Percentiles rank a stretch among this genome's conserved stretches.
Evolutionary conservation across 2,329 filamentous ascomycete species (phyloP).

Genomic region (Neoarthrinium moseri): DNA sequence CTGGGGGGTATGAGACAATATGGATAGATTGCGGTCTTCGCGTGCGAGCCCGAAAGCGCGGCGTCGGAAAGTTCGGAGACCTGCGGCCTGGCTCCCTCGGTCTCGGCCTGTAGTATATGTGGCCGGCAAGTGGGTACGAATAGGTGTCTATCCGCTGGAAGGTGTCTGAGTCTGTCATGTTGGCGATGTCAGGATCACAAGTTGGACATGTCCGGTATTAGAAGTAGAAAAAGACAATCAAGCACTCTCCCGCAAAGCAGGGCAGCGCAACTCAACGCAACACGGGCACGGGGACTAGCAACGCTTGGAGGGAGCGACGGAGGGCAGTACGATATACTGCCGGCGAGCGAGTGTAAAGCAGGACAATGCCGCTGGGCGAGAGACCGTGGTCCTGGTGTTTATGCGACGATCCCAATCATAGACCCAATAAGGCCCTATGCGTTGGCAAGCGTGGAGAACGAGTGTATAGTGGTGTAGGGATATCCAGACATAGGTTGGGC

Average conservation of each 20-base stretch:
- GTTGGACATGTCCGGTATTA: neutral
- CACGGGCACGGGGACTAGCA: neutral
- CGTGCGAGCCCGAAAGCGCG: conserved; percentile 47
- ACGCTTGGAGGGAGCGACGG: too few species aligned
- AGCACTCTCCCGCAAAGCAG: too few species aligned
- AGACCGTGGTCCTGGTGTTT: neutral
- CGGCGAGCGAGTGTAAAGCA: neutral
- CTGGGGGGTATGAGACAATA: conserved; percentile 44
- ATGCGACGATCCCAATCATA: conserved; percentile 2
- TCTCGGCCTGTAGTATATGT: conserved; percentile 27
- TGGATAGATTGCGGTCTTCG: conserved; percentile 53
- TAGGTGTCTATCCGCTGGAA: conserved; percentile 16
- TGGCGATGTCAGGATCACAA: conserved; percentile 20
- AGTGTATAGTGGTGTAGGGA: conserved; percentile 1
- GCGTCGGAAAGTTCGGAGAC: conserved; percentile 28
- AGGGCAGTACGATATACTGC: neutral
- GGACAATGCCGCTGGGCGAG: neutral
- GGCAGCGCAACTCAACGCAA: too few species aligned
- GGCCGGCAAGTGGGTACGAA: conserved; percentile 20
- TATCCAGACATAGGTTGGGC: neutral
- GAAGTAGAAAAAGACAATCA: neutral
- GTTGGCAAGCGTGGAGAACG: conserved; percentile 6
- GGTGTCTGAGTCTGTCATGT: conserved; percentile 24
- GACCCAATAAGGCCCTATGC: conserved; percentile 2
- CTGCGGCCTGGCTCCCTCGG: conserved; percentile 21